Conservation (phyloP, 495 filamentous ascomycete species). For the Penicillium cataractarum region DNA sequence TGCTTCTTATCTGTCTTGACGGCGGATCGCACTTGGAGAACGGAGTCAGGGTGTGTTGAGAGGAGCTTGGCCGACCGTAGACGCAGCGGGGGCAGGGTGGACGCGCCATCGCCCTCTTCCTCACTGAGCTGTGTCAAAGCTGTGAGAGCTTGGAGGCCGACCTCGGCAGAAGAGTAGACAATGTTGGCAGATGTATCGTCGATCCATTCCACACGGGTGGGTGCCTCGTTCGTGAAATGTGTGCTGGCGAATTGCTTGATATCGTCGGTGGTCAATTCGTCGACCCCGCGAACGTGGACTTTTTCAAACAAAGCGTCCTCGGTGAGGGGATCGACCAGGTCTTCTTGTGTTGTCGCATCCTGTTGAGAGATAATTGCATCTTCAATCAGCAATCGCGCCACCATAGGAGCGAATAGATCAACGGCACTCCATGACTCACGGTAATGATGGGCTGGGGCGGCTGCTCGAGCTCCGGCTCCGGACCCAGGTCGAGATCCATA, state of each 20-base stretch:
- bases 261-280: conserved; percentile 76
- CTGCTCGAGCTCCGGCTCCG: conserved; percentile 47
- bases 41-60: conserved; percentile 65
- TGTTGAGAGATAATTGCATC: conserved; percentile 11
- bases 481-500: conserved; percentile 70
- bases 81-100: conserved; percentile 47
- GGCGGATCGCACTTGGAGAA: conserved; percentile 73
- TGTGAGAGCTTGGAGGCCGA: conserved; percentile 72
- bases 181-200: conserved; percentile 91
- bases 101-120: conserved; percentile 35
- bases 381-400: not conserved
- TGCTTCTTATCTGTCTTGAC: conserved; percentile 77
- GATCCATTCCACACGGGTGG: conserved; percentile 84
- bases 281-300: conserved; percentile 80
- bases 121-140: conserved; percentile 56
- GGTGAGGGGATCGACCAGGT: conserved; percentile 28
- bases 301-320: conserved; percentile 57
- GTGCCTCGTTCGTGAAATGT: conserved; percentile 58
- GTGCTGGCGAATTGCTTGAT: conserved; percentile 70
- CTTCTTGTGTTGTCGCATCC: conserved; percentile 31
- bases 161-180: conserved; percentile 68
- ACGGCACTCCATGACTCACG: conserved; percentile 29
- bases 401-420: not conserved
- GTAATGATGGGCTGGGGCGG: conserved; percentile 42
- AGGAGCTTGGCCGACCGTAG: conserved; percentile 66